These are phyloP conservation scores for Medicago ruthenica DNA, from an alignment of 306 rosid genomes.

Conservation along the genomic window DNA sequence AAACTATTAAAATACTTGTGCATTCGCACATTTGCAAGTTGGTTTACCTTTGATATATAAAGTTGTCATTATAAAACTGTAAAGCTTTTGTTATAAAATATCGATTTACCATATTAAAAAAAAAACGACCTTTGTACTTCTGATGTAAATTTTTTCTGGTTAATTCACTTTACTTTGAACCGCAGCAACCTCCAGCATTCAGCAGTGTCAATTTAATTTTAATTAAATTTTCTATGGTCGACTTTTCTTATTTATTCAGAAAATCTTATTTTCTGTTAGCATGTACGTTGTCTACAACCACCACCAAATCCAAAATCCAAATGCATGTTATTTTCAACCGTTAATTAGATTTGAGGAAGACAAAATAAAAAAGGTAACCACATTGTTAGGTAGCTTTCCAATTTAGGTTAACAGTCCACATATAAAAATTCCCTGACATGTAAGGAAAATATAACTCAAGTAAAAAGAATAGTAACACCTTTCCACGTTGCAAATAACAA, in stretches of 20 bases:
- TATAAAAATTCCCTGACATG: not conserved
- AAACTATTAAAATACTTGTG: too few relatives aligned
- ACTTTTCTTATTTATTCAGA: too few relatives aligned
- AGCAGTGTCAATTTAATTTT: too few relatives aligned
- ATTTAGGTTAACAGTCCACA: slow-evolving; percentile 24
- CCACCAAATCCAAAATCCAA: slow-evolving; percentile 26
- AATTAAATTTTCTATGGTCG: not conserved
- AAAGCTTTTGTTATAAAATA: too few relatives aligned
- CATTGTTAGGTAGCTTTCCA: slow-evolving; percentile 13
- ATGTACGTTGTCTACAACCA: slow-evolving; percentile 29
- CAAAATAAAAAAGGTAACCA: not conserved
- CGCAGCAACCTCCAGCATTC: too few relatives aligned
- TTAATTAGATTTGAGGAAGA: not conserved
- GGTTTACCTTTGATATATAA: too few relatives aligned
- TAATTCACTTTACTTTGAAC: too few relatives aligned
- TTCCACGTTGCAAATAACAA: slow-evolving; percentile 7
- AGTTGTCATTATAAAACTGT: too few relatives aligned
- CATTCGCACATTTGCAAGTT: too few relatives aligned
- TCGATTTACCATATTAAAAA: too few relatives aligned
- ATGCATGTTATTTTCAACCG: slow-evolving; percentile 1
- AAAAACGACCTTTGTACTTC: too few relatives aligned
- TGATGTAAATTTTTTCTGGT: too few relatives aligned
- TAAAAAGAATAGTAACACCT: slow-evolving; percentile 10
- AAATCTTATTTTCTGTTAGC: not conserved
- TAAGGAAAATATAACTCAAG: not conserved